Conservation (phyloP, 2,329 filamentous ascomycete species). For the Exophiala alcalophila region DNA sequence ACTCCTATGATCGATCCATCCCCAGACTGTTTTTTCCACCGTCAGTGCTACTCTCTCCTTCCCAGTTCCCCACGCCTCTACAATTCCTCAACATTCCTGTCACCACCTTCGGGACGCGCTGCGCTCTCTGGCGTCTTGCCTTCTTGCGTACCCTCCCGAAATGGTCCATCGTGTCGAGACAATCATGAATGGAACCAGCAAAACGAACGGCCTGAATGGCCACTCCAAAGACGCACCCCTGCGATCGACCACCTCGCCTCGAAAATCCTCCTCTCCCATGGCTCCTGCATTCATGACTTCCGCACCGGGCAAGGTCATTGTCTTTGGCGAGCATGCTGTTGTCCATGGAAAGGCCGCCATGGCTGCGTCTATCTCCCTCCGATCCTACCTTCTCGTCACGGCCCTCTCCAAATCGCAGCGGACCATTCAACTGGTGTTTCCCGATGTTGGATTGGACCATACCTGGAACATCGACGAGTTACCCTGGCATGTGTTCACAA, state of each 20-base stretch:
- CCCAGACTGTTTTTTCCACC: background rate
- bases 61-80: conserved; percentile 1
- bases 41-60: background rate
- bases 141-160: background rate
- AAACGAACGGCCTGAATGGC: conserved; percentile 26
- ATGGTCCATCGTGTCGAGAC: conserved; percentile 22
- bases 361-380: conserved; percentile 88
- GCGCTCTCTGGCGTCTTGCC: conserved; percentile 1
- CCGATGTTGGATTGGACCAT: conserved; percentile 84
- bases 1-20: no score
- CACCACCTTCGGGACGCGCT: background rate
- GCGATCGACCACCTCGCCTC: conserved; percentile 25
- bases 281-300: conserved; percentile 96
- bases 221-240: conserved; percentile 22
- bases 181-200: conserved; percentile 22
- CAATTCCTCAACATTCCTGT: background rate
- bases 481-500: conserved; percentile 79
- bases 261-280: conserved; percentile 56
- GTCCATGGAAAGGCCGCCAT: conserved; percentile 96
- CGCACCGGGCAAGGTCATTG: conserved; percentile 95
- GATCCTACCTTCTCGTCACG: conserved; percentile 94
- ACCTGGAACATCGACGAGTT: conserved; percentile 92
- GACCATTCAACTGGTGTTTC: conserved; percentile 82
- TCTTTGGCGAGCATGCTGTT: conserved; percentile 97
- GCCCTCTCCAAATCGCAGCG: conserved; percentile 88